Evolutionary conservation across 495 filamentous ascomycete genomes (phyloP), one percentile per base, ranked within the genome.

Genomic region (Eremomyces bilateralis): DNA sequence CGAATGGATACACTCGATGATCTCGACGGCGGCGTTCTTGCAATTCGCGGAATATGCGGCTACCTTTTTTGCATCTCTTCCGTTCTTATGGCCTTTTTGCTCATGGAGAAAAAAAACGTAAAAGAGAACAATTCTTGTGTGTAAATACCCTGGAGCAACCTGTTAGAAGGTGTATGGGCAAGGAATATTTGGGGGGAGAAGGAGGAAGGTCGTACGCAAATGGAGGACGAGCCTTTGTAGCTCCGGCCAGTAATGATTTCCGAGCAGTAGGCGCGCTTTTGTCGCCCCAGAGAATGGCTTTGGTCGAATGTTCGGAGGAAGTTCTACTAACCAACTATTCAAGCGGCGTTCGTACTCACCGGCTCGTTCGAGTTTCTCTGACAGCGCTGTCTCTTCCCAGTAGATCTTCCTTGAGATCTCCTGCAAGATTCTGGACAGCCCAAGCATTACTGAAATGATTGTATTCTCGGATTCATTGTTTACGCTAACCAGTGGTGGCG

Each of bases 141-240:
- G 10, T 6, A 28, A 19, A 19, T 37, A 37, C 4, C 33, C 33
- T 35, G 15, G n/a, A n/a, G n/a, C n/a, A n/a, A n/a, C n/a, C n/a
- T n/a, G n/a, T n/a, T n/a, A n/a, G n/a, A n/a, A n/a, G n/a, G n/a
- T n/a, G n/a, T n/a, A n/a, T n/a, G n/a, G n/a, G n/a, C n/a, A n/a
- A n/a, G n/a, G n/a, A n/a, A n/a, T n/a, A n/a, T n/a, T n/a, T n/a
- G n/a, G n/a, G n/a, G n/a, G n/a, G n/a, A n/a, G n/a, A n/a, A n/a
- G n/a, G n/a, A n/a, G n/a, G n/a, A n/a, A n/a, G n/a, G n/a, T n/a
- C 33, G 10, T 35, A 37, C 35, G 35, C 15, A 37, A 10, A n/a
- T 37, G 6, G 25, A 37, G 24, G 5, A 37, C 24, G 8, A 37
- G 24, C 5, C 25, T 19, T 17, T 37, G 35, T n/a, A 37, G n/a